Base-by-base conservation (phyloP, 495 filamentous ascomycete species). In the Alectoria sarmentosa region DNA sequence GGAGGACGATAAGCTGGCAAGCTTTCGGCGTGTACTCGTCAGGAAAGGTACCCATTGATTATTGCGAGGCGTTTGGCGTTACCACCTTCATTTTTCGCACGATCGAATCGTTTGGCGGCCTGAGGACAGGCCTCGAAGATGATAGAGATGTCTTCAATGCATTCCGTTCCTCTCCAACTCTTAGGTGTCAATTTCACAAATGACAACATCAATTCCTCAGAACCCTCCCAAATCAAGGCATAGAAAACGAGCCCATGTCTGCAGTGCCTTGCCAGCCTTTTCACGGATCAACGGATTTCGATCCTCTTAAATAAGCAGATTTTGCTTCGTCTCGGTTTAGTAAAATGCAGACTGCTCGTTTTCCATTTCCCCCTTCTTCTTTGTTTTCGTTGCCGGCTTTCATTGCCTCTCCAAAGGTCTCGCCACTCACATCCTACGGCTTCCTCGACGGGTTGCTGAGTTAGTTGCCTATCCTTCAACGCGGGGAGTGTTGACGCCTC, bases 1-100 rank as follows among this genome's bases (percentile, higher is more conserved):
- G 38, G 17, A 48, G 44, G 52, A 64, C 7, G 30, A 34, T 36
- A 38, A 57, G 61, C 49, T 63, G 37, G 49, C 61, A 41, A 63
- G 61, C 61, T 63, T 52, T 38, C 32, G 39, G 62, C 30, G 39
- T 58, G 39, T 57, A 44, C 26, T 36, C 23, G 32, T 34, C 46
- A 19, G 28, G 61, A 46, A 57, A 19, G 61, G 38, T n/a, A 52
- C 48, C 26, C 28, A 36, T 34, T 55, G 52, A 34, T 21, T 34
- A 55, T 10, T 55, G 52, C 30, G 17, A 30, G 52, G 52, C 2
- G 52, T 32, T 4, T 21, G 30, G 52, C 26, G 52, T 32, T 36
- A 17, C 7, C 30, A 55, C 6, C 5, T 9, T 21, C 30, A 55
- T 21, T 34, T 55, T 55, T 17, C 28, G 30, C 15, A 34, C 30